phyloP scores from a whole-genome alignment of 805 yeast species.

The Sugiyamaella lignohabitans region DNA sequence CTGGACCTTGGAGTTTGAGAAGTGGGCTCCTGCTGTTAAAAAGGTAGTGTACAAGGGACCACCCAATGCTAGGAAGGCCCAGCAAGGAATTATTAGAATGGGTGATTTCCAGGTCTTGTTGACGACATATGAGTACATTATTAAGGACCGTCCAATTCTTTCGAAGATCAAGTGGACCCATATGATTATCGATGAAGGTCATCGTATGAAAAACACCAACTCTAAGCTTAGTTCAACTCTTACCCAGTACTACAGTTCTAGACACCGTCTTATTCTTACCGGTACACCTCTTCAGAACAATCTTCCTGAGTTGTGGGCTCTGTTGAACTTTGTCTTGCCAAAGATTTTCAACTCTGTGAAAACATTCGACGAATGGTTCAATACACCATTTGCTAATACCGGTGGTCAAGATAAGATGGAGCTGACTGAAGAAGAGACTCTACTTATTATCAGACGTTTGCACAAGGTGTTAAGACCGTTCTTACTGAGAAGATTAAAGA shows the following conservation, averaged over 20 bases:
- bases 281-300: conserved; percentile 97
- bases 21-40: conserved; percentile 89
- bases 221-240: conserved; percentile 83
- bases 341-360: conserved; percentile 95
- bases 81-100: conserved; percentile 59
- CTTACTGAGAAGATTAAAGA: conserved; percentile 86
- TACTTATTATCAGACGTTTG: conserved; percentile 87
- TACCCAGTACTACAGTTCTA: conserved; percentile 75
- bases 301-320: conserved; percentile 94
- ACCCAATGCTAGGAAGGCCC: conserved; percentile 74
- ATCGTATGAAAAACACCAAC: conserved; percentile 90
- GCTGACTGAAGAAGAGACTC: conserved; percentile 90
- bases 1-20: conserved; percentile 93
- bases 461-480: conserved; percentile 95
- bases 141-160: conserved; percentile 77
- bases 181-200: conserved; percentile 98
- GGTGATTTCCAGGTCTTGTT: conserved; percentile 86
- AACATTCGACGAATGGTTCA: conserved; percentile 97
- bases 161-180: conserved; percentile 86
- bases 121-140: conserved; percentile 91
- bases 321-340: conserved; percentile 88
- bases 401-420: conserved; percentile 94
- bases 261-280: conserved; percentile 82
- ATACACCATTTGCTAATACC: conserved; percentile 95
- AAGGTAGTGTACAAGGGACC: conserved; percentile 89